Percentiles rank a stretch among this genome's conserved stretches.
Evolutionary conservation across 352 stramenopile genomes (phyloP).

Genomic region (Globisporangium recalcitrans): DNA sequence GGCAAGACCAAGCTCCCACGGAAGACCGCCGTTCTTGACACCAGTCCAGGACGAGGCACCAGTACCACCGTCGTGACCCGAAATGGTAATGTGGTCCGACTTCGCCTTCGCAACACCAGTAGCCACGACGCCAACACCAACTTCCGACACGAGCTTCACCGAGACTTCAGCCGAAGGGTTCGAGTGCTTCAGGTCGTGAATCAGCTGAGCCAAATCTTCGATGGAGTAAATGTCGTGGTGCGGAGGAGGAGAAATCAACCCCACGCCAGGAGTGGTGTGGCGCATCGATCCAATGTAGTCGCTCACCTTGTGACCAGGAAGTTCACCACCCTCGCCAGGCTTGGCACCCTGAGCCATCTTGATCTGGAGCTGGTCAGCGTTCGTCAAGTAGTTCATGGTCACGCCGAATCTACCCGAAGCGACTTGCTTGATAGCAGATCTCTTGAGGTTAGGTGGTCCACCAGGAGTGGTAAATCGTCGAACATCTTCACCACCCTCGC

Average conservation of each 20-base stretch:
- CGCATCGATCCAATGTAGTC: slow-evolving; percentile 95
- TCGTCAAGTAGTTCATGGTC: slow-evolving; percentile 95
- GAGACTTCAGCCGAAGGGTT: slow-evolving; percentile 92
- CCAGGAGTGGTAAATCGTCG: slow-evolving; percentile 54
- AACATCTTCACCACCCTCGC: slow-evolving; percentile 94
- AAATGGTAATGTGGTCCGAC: slow-evolving; percentile 95
- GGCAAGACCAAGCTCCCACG: slow-evolving; percentile 94
- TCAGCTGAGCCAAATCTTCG: slow-evolving; percentile 96
- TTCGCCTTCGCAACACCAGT: slow-evolving; percentile 89
- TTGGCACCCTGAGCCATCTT: slow-evolving; percentile 98
- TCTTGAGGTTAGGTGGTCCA: slow-evolving; percentile 44
- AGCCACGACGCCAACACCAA: slow-evolving; percentile 94
- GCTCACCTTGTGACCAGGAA: slow-evolving; percentile 95
- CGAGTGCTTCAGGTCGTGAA: slow-evolving; percentile 97
- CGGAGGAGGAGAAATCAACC: slow-evolving; percentile 94
- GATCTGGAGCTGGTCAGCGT: slow-evolving; percentile 97
- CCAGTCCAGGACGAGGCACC: slow-evolving; percentile 93
- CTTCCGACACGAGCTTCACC: slow-evolving; percentile 96
- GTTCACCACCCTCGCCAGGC: slow-evolving; percentile 94
- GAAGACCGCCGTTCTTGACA: slow-evolving; percentile 91
- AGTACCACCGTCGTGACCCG: slow-evolving; percentile 93
- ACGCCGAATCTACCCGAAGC: slow-evolving; percentile 95
- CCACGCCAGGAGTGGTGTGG: slow-evolving; percentile 95
- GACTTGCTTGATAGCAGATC: slow-evolving; percentile 95
- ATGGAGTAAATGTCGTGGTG: slow-evolving; percentile 99